Conservation (phyloP, 805 yeast genomes). For the Myxozyma geophila region DNA sequence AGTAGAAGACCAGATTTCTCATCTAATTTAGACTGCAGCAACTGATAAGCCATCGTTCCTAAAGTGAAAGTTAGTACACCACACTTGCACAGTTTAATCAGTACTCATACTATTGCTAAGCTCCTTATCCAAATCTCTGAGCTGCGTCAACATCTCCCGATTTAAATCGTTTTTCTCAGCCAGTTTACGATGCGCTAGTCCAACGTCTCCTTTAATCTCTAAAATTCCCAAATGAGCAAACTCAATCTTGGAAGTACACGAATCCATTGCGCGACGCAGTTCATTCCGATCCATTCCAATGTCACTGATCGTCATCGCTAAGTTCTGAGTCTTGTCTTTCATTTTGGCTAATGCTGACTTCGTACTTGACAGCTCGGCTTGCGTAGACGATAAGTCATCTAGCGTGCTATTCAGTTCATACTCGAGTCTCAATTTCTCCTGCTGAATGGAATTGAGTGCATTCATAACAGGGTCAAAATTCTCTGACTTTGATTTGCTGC, state of each 20-base stretch:
- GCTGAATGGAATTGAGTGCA: constrained; percentile 25
- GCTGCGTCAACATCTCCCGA: not conserved
- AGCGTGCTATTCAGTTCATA: constrained; percentile 7
- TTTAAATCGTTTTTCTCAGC: not conserved
- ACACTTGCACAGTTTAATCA: not conserved
- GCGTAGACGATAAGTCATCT: constrained; percentile 9
- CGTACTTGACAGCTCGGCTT: constrained; percentile 12
- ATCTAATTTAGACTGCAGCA: constrained; percentile 26
- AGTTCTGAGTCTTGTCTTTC: constrained; percentile 8
- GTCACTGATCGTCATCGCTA: constrained; percentile 1
- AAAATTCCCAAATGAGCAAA: constrained; percentile 14
- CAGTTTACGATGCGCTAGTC: constrained; percentile 3
- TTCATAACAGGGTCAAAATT: constrained; percentile 22
- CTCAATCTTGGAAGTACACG: constrained; percentile 16
- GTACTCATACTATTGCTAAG: constrained; percentile 10
- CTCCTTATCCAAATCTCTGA: constrained; percentile 21
- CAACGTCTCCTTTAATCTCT: constrained; percentile 21
- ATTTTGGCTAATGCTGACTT: not conserved
- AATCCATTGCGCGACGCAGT: constrained; percentile 28
- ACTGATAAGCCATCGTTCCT: constrained; percentile 25
- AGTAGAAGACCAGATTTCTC: constrained; percentile 29
- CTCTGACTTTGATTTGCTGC: constrained; percentile 3
- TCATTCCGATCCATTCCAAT: constrained; percentile 14
- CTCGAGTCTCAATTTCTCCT: constrained; percentile 21
- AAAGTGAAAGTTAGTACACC: not conserved